These are phyloP conservation scores for Alternaria burnsii DNA, from an alignment of 2,329 filamentous ascomycete species.

Conservation along the genomic window DNA sequence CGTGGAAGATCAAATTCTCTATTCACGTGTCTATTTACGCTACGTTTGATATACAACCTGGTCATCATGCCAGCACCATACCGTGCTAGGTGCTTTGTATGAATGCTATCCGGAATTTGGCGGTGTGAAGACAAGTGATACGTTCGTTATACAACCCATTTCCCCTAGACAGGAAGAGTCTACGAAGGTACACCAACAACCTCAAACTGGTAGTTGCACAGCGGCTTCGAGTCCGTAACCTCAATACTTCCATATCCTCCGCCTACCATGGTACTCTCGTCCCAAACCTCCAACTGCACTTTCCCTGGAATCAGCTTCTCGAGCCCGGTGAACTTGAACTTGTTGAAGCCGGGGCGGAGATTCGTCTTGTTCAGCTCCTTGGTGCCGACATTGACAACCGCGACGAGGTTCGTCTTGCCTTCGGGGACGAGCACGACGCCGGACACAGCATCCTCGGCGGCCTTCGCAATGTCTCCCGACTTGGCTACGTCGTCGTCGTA, in stretches of 20 bases:
- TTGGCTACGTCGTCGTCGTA: constrained; percentile 56
- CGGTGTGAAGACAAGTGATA: no score
- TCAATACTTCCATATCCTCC: constrained; percentile 26
- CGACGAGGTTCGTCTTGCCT: constrained; percentile 26
- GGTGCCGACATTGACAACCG: constrained; percentile 33
- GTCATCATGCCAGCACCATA: no score
- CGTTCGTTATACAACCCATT: no score
- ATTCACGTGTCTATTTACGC: neutral
- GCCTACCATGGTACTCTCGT: constrained; percentile 30
- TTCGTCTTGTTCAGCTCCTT: constrained; percentile 23
- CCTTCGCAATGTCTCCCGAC: constrained; percentile 11
- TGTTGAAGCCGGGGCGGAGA: constrained; percentile 29
- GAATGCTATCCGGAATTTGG: no score
- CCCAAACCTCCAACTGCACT: constrained; percentile 37
- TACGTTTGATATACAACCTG: neutral
- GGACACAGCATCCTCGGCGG: constrained; percentile 21
- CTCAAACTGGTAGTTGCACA: constrained; percentile 31
- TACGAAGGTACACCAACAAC: neutral
- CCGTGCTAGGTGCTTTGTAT: no score
- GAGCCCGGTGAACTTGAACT: constrained; percentile 30
- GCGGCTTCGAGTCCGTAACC: constrained; percentile 7
- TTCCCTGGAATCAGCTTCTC: constrained; percentile 25
- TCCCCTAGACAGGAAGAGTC: neutral
- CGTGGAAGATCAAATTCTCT: neutral
- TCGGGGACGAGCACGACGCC: constrained; percentile 24